Base-by-base conservation (phyloP, 352 stramenopile genomes). In the Lagenidium giganteum region DNA sequence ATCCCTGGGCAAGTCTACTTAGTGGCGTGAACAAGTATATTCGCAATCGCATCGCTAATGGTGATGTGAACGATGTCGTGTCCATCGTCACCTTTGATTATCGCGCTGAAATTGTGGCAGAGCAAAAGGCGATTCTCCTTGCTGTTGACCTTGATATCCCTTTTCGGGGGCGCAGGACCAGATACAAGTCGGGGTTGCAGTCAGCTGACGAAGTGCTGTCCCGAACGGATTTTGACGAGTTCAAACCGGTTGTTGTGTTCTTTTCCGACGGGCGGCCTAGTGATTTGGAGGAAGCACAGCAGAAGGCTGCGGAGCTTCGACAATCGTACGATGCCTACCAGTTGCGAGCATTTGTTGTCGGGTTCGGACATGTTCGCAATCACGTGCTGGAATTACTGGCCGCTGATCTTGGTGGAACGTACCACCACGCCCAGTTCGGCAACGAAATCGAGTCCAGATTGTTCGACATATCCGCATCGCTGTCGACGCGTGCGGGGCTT, bases 251-350 rank as follows among this genome's bases (percentile, higher is more conserved):
- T 20, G 24, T 80, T 32, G 52, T 76, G 24, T 80, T 80, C 43
- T 80, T 76, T 30, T 70, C 64, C 0, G 61, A 80, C 43, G 64
- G 64, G 8, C 55, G 55, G 12, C 67, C 67, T 16, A 50, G 63
- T 8, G 61, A 71, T 25, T 13, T 14, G 7, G 61, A 64, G 29
- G 57, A 71, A 46, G 64, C 62, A 20, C 24, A 33, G 9, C 30
- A 42, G 11, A 30, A 71, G 24, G 67, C 64, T 1, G 33, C 41
- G 18, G 42, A 74, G 26, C 31, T 80, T 32, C 47, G 35, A 3
- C 2, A 62, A 4, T 49, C 36, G 4, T 80, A 57, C 48, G 47
- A 28, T 1, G 45, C 41, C 25, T 53, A 41, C 14, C 51, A 52
- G 0, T 11, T 78, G 24, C 40, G 37, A 21, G 36, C 41, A 8